Conservation (phyloP, 73 alveolate species). For the Chromera velia region DNA sequence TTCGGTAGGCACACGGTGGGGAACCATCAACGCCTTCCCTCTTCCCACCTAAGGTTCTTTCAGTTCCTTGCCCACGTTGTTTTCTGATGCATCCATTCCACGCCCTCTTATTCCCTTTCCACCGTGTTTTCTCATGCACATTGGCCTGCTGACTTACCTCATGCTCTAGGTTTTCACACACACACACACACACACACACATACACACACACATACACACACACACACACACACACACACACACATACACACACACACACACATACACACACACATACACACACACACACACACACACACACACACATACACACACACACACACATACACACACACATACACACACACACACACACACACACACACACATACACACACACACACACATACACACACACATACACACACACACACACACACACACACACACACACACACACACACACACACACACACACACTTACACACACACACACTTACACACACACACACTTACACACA, state of each 20-base stretch:
- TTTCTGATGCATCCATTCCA: no score
- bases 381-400: neutral
- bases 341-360: neutral
- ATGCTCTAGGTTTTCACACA: no score
- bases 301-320: neutral
- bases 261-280: neutral
- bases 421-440: neutral
- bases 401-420: neutral
- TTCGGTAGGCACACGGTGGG: no score
- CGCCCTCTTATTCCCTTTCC: no score
- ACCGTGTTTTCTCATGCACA: no score
- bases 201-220: neutral
- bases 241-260: neutral
- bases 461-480: neutral
- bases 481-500: neutral
- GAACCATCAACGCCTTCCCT: no score
- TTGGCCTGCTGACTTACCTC: no score
- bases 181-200: neutral
- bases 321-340: neutral
- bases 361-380: neutral
- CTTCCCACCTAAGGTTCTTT: no score
- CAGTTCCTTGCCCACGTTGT: no score
- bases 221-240: neutral
- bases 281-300: neutral
- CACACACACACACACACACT: neutral